Evolutionary conservation across 768 basidiomycete species (phyloP).

Genomic region (Saitozyma podzolica): DNA sequence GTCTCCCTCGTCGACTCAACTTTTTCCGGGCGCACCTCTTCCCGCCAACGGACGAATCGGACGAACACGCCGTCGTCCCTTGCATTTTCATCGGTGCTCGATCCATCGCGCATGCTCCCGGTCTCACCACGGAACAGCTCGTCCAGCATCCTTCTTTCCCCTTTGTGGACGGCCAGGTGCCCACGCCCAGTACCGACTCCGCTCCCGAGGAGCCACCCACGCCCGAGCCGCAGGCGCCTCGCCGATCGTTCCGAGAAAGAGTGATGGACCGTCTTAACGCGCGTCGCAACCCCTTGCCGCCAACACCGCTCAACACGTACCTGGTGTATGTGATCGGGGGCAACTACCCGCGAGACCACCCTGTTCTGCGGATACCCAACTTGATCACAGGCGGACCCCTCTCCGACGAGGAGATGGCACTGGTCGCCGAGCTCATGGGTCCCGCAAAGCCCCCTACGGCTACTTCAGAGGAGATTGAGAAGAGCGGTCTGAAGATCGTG

Average conservation of each 20-base stretch:
- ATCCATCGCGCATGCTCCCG: constrained; percentile 28
- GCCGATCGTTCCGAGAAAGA: constrained; percentile 32
- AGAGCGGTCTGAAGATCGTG: constrained; percentile 75
- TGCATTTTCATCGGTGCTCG: constrained; percentile 41
- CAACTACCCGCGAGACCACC: constrained; percentile 89
- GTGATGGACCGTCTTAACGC: constrained; percentile 50
- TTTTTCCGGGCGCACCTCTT: constrained; percentile 46
- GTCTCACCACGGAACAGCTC: constrained; percentile 28
- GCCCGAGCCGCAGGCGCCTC: constrained; percentile 8
- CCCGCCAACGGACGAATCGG: constrained; percentile 22
- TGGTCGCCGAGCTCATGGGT: constrained; percentile 44
- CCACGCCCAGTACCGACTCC: background rate
- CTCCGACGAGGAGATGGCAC: constrained; percentile 31
- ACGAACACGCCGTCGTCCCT: constrained; percentile 31
- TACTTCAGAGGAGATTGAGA: constrained; percentile 78
- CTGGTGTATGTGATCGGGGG: constrained; percentile 82
- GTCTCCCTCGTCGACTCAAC: constrained; percentile 33
- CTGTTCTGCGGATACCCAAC: constrained; percentile 65
- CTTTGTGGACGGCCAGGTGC: constrained; percentile 24
- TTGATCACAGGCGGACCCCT: constrained; percentile 51
- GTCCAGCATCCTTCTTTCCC: constrained; percentile 33
- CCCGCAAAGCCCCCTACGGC: constrained; percentile 63
- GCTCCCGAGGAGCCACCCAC: constrained; percentile 2
- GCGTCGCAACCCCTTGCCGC: constrained; percentile 1
- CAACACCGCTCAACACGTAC: constrained; percentile 62